A percentile compares a stretch with the other conserved stretches of the same genome.
Conservation (phyloP, 2,329 filamentous ascomycete genomes). For the Rhinocladiella mackenziei region DNA sequence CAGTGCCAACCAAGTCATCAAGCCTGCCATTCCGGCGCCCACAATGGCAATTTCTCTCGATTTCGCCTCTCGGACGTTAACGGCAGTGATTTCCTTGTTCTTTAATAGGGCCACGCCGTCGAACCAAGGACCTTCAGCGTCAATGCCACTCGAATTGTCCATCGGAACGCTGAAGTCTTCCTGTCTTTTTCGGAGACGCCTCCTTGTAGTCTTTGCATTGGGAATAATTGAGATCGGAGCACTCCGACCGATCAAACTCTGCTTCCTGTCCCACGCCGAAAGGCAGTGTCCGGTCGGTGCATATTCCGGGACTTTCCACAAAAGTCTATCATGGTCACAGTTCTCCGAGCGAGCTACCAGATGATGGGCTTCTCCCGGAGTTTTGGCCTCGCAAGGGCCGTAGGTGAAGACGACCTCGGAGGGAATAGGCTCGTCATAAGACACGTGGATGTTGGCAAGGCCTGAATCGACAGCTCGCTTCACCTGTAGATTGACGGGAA, state of each 20-base stretch:
- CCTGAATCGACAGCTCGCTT: constrained; percentile 18
- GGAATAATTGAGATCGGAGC: constrained; percentile 13
- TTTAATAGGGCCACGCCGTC: constrained; percentile 39
- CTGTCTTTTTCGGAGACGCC: constrained; percentile 21
- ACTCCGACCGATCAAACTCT: constrained; percentile 19
- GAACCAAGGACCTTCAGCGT: constrained; percentile 41
- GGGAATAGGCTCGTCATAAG: constrained; percentile 7
- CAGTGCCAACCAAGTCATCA: constrained; percentile 48
- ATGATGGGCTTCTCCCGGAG: constrained; percentile 19
- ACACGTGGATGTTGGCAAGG: constrained; percentile 18
- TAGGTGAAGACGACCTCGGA: constrained; percentile 17
- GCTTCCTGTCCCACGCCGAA: constrained; percentile 14
- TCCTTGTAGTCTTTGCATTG: constrained; percentile 9
- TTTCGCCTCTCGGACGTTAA: constrained; percentile 34
- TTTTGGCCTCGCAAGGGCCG: constrained; percentile 13
- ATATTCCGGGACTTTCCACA: constrained; percentile 18
- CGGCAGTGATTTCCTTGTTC: constrained; percentile 30
- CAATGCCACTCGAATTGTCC: constrained; percentile 35
- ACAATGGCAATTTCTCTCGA: constrained; percentile 60
- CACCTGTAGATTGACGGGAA: constrained; percentile 17
- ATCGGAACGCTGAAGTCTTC: constrained; percentile 14
- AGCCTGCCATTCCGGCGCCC: constrained; percentile 77
- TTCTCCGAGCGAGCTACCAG: constrained; percentile 12
- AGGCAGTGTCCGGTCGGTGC: constrained; percentile 14
- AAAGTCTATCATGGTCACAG: constrained; percentile 16